These are phyloP conservation scores for Malassezia slooffiae DNA, from an alignment of 1,284 basidiomycete species.

Conservation along the genomic window DNA sequence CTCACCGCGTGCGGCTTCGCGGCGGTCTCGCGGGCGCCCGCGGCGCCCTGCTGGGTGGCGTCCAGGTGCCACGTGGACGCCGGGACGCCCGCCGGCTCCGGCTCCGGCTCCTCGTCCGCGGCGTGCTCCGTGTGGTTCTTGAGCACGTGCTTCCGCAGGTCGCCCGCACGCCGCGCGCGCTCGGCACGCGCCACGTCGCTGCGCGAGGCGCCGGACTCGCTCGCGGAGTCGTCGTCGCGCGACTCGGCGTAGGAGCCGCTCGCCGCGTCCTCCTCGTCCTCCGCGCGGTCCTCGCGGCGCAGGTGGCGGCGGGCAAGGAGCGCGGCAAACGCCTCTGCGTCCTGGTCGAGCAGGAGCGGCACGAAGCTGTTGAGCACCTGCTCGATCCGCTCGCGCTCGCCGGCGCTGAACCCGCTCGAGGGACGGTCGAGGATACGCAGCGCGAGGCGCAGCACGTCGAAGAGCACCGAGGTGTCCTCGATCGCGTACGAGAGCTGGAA, in stretches of 20 bases:
- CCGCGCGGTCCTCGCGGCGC: constrained; percentile 14
- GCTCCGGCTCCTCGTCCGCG: constrained; percentile 12
- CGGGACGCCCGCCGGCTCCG: too few relatives aligned
- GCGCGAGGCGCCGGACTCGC: constrained; percentile 20
- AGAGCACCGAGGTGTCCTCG: constrained; percentile 66
- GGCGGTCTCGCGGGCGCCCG: constrained; percentile 11
- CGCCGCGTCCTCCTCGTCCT: constrained; percentile 46
- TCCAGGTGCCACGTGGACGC: constrained; percentile 50
- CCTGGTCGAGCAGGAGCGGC: constrained; percentile 67
- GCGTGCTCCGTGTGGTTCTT: constrained; percentile 27
- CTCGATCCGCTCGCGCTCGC: constrained; percentile 74
- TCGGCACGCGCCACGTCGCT: constrained; percentile 14
- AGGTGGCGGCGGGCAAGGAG: constrained; percentile 24
- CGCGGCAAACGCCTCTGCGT: constrained; percentile 52
- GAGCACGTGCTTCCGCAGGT: constrained; percentile 28
- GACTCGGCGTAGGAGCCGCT: constrained; percentile 16
- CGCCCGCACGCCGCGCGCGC: too few relatives aligned
- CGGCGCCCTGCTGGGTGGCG: constrained; percentile 17
- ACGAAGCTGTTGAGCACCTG: constrained; percentile 74
- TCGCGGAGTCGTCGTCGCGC: constrained; percentile 22
- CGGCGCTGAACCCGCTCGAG: constrained; percentile 57
- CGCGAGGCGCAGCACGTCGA: constrained; percentile 78
- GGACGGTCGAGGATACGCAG: constrained; percentile 75
- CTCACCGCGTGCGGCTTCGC: constrained; percentile 47
- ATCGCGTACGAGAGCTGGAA: constrained; percentile 69